phyloP scores from a whole-genome alignment of 1,284 basidiomycete species.

The Cryptococcus hybrid region DNA sequence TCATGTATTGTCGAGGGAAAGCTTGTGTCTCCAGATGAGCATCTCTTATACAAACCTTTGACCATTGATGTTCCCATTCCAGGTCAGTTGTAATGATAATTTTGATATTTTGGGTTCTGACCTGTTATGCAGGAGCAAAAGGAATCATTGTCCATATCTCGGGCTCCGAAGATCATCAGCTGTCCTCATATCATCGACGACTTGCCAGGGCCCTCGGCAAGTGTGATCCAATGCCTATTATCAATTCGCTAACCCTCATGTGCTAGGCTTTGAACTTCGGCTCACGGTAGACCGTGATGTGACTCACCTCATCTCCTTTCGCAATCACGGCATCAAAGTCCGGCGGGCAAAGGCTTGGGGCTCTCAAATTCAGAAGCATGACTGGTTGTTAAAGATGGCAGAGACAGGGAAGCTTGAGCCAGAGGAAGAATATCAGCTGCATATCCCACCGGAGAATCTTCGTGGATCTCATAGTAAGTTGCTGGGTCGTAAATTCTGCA shows the following conservation, averaged over 20 bases:
- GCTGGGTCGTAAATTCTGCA: no score
- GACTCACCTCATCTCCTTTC: constrained; percentile 38
- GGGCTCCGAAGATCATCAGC: constrained; percentile 8
- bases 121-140: background rate
- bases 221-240: background rate
- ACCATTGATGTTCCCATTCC: constrained; percentile 31
- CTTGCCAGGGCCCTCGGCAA: constrained; percentile 37
- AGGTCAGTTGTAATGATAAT: constrained; percentile 12
- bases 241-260: no score
- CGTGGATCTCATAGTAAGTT: background rate
- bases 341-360: constrained; percentile 40
- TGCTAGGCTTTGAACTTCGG: no score
- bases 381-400: constrained; percentile 41
- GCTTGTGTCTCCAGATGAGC: constrained; percentile 31
- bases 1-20: constrained; percentile 37
- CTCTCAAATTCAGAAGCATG: constrained; percentile 30
- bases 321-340: constrained; percentile 31
- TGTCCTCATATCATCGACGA: constrained; percentile 11
- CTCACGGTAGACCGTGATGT: constrained; percentile 14
- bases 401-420: constrained; percentile 25
- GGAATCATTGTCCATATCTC: constrained; percentile 37
- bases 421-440: constrained; percentile 16
- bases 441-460: background rate
- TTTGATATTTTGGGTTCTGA: background rate
- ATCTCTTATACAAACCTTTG: constrained; percentile 42